Conservation (phyloP, 495 filamentous ascomycete species). For the Rusavskia elegans region DNA sequence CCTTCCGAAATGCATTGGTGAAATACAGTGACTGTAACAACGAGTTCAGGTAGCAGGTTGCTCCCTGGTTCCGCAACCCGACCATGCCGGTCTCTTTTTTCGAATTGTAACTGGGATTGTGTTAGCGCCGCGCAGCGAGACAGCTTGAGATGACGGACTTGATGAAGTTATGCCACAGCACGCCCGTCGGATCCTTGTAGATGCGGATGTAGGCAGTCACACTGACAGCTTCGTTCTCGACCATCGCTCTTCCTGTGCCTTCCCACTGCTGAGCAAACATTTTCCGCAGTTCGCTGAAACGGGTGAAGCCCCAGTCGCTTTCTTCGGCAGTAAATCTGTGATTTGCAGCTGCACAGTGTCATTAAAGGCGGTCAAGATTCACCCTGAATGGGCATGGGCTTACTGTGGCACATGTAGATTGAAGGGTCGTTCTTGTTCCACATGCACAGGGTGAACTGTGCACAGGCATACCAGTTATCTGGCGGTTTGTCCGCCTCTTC, state of each 20-base stretch:
- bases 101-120: constrained; percentile 62
- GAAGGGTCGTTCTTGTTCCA: constrained; percentile 85
- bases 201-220: constrained; percentile 87
- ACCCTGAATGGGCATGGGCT: constrained; percentile 4
- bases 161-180: constrained; percentile 97
- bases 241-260: constrained; percentile 51
- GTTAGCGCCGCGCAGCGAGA: constrained; percentile 11
- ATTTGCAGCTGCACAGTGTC: constrained; percentile 35
- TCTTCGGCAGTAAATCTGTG: constrained; percentile 92
- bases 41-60: constrained; percentile 97
- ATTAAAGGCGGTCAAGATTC: constrained; percentile 6
- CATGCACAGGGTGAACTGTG: constrained; percentile 84
- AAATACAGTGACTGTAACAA: constrained; percentile 94
- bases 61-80: constrained; percentile 91
- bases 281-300: constrained; percentile 71
- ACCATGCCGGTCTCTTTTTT: constrained; percentile 98
- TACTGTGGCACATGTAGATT: constrained; percentile 53
- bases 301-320: constrained; percentile 97
- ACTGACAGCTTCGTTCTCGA: constrained; percentile 74
- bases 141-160: constrained; percentile 36
- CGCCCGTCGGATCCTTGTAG: constrained; percentile 92
- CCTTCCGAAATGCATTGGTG: constrained; percentile 92
- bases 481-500: constrained; percentile 44
- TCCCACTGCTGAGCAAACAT: constrained; percentile 64
- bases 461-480: constrained; percentile 89